These are phyloP conservation scores for Digitaria exilis DNA, from an alignment of 202 grass and related monocot genomes.

Conservation along the genomic window DNA sequence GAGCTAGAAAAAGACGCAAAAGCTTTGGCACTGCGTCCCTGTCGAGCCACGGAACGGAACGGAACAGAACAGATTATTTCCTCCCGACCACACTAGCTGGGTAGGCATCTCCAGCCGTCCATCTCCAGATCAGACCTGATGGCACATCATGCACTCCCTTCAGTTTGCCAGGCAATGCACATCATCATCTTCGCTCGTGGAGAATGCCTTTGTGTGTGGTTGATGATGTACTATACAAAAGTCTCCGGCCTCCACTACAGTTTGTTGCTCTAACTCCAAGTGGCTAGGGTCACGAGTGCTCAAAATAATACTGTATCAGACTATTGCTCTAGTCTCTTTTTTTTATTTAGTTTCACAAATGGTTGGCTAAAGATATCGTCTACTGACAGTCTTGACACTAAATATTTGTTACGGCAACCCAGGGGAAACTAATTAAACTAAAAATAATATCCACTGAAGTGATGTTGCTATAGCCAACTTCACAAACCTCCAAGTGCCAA, in stretches of 20 bases:
- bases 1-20: conserved; percentile 31
- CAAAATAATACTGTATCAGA: background rate
- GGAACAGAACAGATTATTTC: background rate
- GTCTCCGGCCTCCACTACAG: conserved; percentile 17
- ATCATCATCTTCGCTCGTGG: conserved; percentile 24
- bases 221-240: conserved; percentile 23
- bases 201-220: conserved; percentile 30
- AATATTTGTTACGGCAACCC: no score
- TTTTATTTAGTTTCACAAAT: no score
- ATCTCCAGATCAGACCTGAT: conserved; percentile 48
- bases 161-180: conserved; percentile 37
- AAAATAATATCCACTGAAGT: background rate
- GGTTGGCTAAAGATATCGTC: no score
- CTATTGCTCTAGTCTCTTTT: conserved; percentile 12
- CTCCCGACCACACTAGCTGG: conserved; percentile 29
- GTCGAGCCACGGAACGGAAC: conserved; percentile 10
- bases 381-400: no score
- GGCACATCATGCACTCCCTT: conserved; percentile 34
- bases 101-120: conserved; percentile 41
- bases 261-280: conserved; percentile 11
- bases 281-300: background rate
- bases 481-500: background rate
- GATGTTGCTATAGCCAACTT: background rate
- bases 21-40: conserved; percentile 47
- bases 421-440: no score